Conservation (phyloP, 2,329 filamentous ascomycete genomes). For the Diplodia corticola region DNA sequence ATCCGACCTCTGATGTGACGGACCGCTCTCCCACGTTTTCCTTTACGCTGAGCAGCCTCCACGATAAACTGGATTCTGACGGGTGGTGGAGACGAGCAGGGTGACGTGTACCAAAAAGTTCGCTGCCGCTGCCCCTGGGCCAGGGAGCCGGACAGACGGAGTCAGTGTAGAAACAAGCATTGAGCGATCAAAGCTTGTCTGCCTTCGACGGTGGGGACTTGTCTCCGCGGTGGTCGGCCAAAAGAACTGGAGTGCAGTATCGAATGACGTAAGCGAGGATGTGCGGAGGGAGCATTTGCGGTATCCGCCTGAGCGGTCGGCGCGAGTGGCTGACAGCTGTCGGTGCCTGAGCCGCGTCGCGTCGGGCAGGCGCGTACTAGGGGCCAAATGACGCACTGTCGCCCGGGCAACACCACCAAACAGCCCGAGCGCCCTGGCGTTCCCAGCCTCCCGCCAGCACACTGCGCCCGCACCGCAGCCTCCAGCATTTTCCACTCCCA, state of each 20-base stretch:
- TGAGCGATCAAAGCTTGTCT: neutral
- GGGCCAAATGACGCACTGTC: neutral
- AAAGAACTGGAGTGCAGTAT: too few species aligned
- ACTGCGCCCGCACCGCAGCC: neutral
- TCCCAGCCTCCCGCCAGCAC: slow-evolving; percentile 14
- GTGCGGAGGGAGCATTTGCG: too few species aligned
- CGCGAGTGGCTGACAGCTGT: neutral
- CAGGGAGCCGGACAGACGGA: neutral
- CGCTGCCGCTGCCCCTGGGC: neutral
- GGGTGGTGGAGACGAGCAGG: neutral
- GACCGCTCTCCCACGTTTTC: too few species aligned
- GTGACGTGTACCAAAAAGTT: too few species aligned
- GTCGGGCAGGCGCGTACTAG: neutral
- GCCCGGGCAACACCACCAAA: neutral
- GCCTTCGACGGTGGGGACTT: neutral
- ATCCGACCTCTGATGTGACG: too few species aligned
- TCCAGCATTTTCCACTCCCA: neutral
- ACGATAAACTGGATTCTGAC: too few species aligned
- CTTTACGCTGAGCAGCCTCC: too few species aligned
- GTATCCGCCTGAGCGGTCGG: too few species aligned
- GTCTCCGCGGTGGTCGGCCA: too few species aligned
- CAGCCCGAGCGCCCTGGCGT: neutral
- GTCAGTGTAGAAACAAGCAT: neutral
- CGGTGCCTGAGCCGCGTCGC: neutral
- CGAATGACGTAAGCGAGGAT: too few species aligned